phyloP scores from a whole-genome alignment of 1,139 yeast genomes.

The Spathaspora sp. region DNA sequence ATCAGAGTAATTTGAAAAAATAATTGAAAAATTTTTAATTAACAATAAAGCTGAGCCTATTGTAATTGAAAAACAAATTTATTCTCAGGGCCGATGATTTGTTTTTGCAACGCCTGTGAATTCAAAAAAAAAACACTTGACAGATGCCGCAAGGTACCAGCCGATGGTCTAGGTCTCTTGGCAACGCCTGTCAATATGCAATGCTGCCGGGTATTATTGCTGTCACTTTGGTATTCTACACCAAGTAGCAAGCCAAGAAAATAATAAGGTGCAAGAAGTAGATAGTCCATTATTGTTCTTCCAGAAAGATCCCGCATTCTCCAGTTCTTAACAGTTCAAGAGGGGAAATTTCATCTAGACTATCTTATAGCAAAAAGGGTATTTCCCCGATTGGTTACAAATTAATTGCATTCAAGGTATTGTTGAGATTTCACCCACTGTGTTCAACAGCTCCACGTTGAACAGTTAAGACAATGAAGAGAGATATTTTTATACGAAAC shows the following conservation, averaged over 20 bases:
- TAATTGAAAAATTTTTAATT: not conserved
- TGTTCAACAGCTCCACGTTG: not conserved
- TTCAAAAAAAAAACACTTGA: not conserved
- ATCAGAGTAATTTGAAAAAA: not conserved
- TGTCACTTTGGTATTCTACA: not conserved
- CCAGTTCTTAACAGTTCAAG: not conserved
- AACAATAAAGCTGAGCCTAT: not conserved
- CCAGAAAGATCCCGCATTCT: too few relatives aligned
- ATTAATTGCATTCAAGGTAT: not conserved
- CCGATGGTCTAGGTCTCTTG: not conserved
- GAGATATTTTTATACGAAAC: not conserved
- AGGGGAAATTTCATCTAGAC: not conserved
- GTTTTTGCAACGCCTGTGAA: not conserved
- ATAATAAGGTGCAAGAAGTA: too few relatives aligned
- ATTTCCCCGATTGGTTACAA: not conserved
- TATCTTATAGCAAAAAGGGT: not conserved
- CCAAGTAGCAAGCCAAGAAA: not conserved
- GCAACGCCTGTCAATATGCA: not conserved
- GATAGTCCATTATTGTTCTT: too few relatives aligned
- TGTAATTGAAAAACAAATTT: conserved; percentile 1
- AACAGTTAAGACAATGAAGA: not conserved
- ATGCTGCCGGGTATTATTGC: not conserved
- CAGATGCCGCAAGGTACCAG: not conserved
- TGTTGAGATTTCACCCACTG: not conserved
- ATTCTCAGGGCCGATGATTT: not conserved